Percentiles rank a stretch among this genome's conserved stretches.
phyloP scores from a whole-genome alignment of 1,284 basidiomycete species.

The Heterobasidion annosum region DNA sequence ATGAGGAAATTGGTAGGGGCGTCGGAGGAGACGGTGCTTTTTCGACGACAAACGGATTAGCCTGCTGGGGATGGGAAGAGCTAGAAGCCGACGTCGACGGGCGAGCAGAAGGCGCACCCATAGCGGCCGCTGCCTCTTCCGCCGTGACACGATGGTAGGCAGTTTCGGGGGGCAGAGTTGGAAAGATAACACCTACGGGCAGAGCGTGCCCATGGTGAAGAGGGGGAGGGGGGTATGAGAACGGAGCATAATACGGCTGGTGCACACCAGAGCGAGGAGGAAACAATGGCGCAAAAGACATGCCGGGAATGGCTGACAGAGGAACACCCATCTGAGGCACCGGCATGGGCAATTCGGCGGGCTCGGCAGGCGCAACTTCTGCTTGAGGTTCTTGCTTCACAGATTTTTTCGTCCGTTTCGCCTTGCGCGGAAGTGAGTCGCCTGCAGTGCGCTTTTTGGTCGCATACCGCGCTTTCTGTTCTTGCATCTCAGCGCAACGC shows the following conservation, averaged over 20 bases:
- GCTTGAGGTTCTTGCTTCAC: constrained; percentile 2
- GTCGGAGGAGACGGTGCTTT: constrained; percentile 12
- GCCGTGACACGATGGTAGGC: constrained; percentile 27
- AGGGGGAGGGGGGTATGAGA: constrained; percentile 12
- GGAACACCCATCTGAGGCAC: constrained; percentile 16
- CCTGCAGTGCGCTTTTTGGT: constrained; percentile 23
- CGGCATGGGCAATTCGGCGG: constrained; percentile 7
- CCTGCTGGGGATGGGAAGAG: constrained; percentile 2
- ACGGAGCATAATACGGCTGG: constrained; percentile 60
- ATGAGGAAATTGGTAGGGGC: constrained; percentile 20
- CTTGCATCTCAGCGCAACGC: constrained; percentile 54
- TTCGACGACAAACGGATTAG: constrained; percentile 11
- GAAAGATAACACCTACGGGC: constrained; percentile 59
- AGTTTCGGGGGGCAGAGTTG: constrained; percentile 47
- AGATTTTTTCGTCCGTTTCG: constrained; percentile 39
- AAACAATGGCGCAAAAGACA: constrained; percentile 40
- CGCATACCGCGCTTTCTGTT: constrained; percentile 27
- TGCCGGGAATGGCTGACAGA: constrained; percentile 18
- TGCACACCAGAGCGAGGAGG: constrained; percentile 49
- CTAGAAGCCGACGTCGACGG: constrained; percentile 13
- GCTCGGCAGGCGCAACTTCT: constrained; percentile 2
- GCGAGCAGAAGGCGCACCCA: constrained; percentile 22
- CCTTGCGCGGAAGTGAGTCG: constrained; percentile 23
- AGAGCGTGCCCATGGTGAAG: constrained; percentile 23
- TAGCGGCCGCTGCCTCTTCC: constrained; percentile 14